Percentiles rank a stretch among this genome's conserved stretches.
Evolutionary conservation across 169 alveolate species (phyloP).

Genomic region (Eimeria brunetti): DNA sequence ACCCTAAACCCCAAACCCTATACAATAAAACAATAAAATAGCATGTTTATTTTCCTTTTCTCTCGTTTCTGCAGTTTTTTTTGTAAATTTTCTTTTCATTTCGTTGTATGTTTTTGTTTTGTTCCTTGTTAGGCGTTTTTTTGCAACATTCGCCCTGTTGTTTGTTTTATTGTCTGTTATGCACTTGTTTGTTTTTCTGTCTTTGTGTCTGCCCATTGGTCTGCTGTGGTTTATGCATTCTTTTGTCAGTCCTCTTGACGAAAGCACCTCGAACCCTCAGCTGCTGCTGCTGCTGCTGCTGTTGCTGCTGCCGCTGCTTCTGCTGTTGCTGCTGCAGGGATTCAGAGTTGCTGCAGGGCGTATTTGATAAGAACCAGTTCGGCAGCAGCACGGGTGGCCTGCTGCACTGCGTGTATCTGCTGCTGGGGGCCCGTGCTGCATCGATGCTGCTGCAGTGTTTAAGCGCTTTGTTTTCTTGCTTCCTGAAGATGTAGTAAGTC

Average conservation of each 20-base stretch:
- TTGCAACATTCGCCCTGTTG: too few relatives aligned
- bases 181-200: background rate
- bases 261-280: background rate
- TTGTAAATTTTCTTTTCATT: too few relatives aligned
- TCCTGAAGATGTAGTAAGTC: conserved; percentile 79
- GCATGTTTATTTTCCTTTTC: too few relatives aligned
- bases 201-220: background rate
- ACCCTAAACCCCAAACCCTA: too few relatives aligned
- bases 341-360: conserved; percentile 97
- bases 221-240: background rate
- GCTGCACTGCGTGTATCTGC: conserved; percentile 96
- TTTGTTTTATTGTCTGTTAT: too few relatives aligned
- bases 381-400: conserved; percentile 98
- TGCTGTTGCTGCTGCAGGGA: conserved; percentile 82
- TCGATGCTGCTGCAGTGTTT: conserved; percentile 90
- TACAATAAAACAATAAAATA: too few relatives aligned
- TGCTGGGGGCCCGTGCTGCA: conserved; percentile 95
- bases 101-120: too few relatives aligned
- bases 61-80: too few relatives aligned
- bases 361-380: conserved; percentile 97
- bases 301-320: conserved; percentile 31
- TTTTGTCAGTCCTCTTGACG: background rate
- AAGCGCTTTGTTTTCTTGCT: conserved; percentile 73
- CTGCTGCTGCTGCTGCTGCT: conserved; percentile 23
- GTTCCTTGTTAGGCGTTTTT: too few relatives aligned